Percentiles rank a stretch among this genome's conserved stretches.
Conservation (phyloP, 2,329 filamentous ascomycete species). For the Fusarium nisikadoi region DNA sequence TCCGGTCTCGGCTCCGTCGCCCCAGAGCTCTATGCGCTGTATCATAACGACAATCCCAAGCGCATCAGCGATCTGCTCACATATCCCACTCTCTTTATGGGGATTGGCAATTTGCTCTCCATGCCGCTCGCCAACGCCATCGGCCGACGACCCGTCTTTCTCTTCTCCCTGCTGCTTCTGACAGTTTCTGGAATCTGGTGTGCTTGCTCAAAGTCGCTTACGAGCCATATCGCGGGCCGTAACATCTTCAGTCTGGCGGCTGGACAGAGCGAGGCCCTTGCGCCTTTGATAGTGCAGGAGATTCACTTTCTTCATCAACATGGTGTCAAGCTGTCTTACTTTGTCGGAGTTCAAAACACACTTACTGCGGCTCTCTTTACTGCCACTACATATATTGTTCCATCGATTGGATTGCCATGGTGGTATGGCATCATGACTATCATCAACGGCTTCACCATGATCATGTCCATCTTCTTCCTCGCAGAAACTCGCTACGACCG, state of each 20-base stretch:
- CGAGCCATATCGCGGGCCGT: background rate
- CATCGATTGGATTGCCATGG: background rate
- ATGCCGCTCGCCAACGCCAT: slow-evolving; percentile 3
- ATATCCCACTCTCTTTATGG: slow-evolving; percentile 10
- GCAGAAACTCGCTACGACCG: slow-evolving; percentile 2
- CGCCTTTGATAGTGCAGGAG: slow-evolving; percentile 6
- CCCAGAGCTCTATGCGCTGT: background rate
- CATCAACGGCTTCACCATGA: background rate
- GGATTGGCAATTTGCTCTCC: background rate
- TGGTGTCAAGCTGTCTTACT: background rate
- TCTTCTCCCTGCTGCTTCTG: background rate
- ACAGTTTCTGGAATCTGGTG: slow-evolving; percentile 3
- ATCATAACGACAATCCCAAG: slow-evolving; percentile 3
- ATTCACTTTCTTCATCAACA: slow-evolving; percentile 6
- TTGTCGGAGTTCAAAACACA: slow-evolving; percentile 1
- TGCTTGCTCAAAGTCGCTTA: slow-evolving; percentile 4
- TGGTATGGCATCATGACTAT: slow-evolving; percentile 20
- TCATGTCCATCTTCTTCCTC: slow-evolving; percentile 1
- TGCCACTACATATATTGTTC: slow-evolving; percentile 1
- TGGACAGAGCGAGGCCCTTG: slow-evolving; percentile 6
- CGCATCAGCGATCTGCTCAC: slow-evolving; percentile 5
- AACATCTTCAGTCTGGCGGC: slow-evolving; percentile 10
- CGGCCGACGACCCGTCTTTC: slow-evolving; percentile 1
- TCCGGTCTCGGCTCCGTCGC: slow-evolving; percentile 7
- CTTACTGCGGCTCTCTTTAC: background rate